Percentiles rank a stretch among this genome's conserved stretches.
Conservation (phyloP, 2,329 filamentous ascomycete genomes). For the Botrytis deweyae region DNA sequence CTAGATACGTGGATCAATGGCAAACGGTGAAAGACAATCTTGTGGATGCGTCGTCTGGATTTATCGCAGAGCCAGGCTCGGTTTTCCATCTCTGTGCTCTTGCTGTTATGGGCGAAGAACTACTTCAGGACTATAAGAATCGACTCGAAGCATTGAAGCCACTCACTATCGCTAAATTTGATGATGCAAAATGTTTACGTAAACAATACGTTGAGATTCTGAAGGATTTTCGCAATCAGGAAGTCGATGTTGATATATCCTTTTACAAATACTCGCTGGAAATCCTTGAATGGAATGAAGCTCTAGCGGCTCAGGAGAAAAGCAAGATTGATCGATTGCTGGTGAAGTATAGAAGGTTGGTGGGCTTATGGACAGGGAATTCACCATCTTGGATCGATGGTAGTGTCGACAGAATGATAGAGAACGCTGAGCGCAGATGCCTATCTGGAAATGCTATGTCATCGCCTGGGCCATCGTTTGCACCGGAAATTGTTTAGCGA, state of each 20-base stretch:
- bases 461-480: background rate
- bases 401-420: slow-evolving; percentile 13
- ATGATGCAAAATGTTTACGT: slow-evolving; percentile 14
- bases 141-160: slow-evolving; percentile 5
- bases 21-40: slow-evolving; percentile 26
- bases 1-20: slow-evolving; percentile 26
- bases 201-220: slow-evolving; percentile 27
- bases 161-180: background rate
- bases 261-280: slow-evolving; percentile 30
- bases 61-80: slow-evolving; percentile 22
- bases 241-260: slow-evolving; percentile 23
- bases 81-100: slow-evolving; percentile 28
- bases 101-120: slow-evolving; percentile 28
- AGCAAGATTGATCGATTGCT: slow-evolving; percentile 8
- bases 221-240: slow-evolving; percentile 25
- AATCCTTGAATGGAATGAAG: slow-evolving; percentile 25
- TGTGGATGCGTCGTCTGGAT: slow-evolving; percentile 17
- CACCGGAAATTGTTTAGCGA: background rate
- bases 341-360: slow-evolving; percentile 18
- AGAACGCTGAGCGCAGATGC: background rate
- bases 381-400: slow-evolving; percentile 9
- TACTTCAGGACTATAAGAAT: slow-evolving; percentile 23
- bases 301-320: slow-evolving; percentile 13
- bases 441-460: background rate
- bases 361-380: slow-evolving; percentile 6